Base-by-base conservation (phyloP, 2,329 filamentous ascomycete species). In the Chaetomiaceae sp. region DNA sequence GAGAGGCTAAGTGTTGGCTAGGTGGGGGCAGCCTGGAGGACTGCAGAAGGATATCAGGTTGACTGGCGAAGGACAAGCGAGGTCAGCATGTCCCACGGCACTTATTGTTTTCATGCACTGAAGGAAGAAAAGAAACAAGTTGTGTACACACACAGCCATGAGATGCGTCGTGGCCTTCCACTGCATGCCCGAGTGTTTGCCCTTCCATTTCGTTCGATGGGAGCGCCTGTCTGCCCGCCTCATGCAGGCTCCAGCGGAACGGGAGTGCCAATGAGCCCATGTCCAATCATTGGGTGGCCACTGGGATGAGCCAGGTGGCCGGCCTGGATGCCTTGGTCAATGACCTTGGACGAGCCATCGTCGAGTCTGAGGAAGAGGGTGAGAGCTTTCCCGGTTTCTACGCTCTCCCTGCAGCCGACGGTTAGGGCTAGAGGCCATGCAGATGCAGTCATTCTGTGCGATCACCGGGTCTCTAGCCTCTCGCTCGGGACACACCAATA, bases 1-100 rank as follows among this genome's bases (percentile, higher is more conserved):
- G 81, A 85, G 66, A 78, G 75, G 57, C 69, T 89, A 50, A 72
- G 68, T 38, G 58, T 73, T 55, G 64, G 62, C 22, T 64, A 58
- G 56, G 53, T 36, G 25, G 14, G n/a, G 17, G 33, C 19, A 45
- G 22, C 22, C 29, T 17, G 15, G 19, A 19, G 47, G 43, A 22
- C 36, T 31, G 23, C 38, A 44, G 34, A 33, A 19, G 47, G 51
- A 34, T 50, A 17, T 34, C 46, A 33, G 45, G 19, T 40, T 36
- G 40, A 9, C 15, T 17, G 33, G 19, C 43, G 36, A 42, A 38
- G 23, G 47, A 36, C 42, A 51, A 34, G 38, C 37, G 27, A 34
- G 38, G 47, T 31, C 43, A 39, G 48, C n/a, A 23, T 29, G 43
- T 38, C 47, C 48, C 23, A 47, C 40, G 19, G 15, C 19, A 20